Evolutionary conservation across 805 yeast species (phyloP).

Genomic region (Cyberlindnera mississippiensis): DNA sequence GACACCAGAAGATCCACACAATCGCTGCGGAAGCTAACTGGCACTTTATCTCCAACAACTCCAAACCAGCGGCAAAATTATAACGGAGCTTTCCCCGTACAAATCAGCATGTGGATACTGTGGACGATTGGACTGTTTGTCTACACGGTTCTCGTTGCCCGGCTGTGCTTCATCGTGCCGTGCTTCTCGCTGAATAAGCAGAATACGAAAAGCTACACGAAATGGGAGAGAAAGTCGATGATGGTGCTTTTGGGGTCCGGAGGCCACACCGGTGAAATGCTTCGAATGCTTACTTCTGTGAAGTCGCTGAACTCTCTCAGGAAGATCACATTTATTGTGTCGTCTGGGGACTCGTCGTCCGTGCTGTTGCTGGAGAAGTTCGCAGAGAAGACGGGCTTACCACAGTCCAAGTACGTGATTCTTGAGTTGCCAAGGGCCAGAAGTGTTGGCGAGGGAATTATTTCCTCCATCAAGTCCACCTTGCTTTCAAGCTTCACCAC

Average conservation of each 20-base stretch:
- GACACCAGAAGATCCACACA: neutral
- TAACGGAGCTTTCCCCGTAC: neutral
- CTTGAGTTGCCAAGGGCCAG: conserved; percentile 53
- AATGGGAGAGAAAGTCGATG: conserved; percentile 13
- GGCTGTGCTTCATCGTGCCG: conserved; percentile 18
- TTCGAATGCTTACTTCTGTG: conserved; percentile 51
- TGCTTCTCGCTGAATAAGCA: conserved; percentile 5
- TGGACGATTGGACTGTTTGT: conserved; percentile 5
- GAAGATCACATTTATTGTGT: conserved; percentile 34
- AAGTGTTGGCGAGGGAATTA: conserved; percentile 50
- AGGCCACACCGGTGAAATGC: conserved; percentile 95
- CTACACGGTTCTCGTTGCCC: conserved; percentile 8
- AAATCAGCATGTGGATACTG: conserved; percentile 9
- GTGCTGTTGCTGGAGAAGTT: conserved; percentile 27
- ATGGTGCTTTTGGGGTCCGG: conserved; percentile 79
- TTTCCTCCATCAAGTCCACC: conserved; percentile 46
- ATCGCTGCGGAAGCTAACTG: too few species aligned
- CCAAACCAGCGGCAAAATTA: neutral
- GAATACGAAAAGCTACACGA: neutral
- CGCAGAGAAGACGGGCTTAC: conserved; percentile 16
- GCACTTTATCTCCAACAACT: too few species aligned
- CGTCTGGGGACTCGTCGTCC: conserved; percentile 52
- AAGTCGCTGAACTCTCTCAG: conserved; percentile 10
- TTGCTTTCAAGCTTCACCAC: conserved; percentile 12
- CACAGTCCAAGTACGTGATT: conserved; percentile 3